Percentiles rank a stretch among this genome's conserved stretches.
phyloP scores from a whole-genome alignment of 1,284 basidiomycete species.

The Chondrostereum purpureum region DNA sequence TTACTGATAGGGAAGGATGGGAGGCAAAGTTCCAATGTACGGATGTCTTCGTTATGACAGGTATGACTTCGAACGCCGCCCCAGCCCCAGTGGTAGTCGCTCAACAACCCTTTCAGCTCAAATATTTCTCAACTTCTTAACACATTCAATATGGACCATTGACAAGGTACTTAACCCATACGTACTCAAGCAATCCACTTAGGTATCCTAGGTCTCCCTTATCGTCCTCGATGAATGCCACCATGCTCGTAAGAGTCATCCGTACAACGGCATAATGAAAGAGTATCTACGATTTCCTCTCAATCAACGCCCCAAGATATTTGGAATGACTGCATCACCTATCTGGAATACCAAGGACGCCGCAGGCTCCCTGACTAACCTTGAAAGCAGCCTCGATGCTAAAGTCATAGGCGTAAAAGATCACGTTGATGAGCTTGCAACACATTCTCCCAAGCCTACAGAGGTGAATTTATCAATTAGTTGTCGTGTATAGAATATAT shows the following conservation, averaged over 20 bases:
- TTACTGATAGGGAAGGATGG: conserved; percentile 65
- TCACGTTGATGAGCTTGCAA: conserved; percentile 55
- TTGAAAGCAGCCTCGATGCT: conserved; percentile 68
- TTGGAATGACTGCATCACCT: conserved; percentile 85
- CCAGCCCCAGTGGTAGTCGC: not conserved
- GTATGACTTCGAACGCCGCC: conserved; percentile 35
- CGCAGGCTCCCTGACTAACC: conserved; percentile 44
- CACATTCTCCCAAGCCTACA: conserved; percentile 54
- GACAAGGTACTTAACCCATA: conserved; percentile 34
- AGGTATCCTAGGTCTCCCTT: conserved; percentile 52
- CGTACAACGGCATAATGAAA: conserved; percentile 75
- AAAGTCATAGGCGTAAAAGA: conserved; percentile 68
- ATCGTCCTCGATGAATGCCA: conserved; percentile 83
- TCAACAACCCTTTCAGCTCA: conserved; percentile 46
- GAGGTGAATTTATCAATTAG: no score
- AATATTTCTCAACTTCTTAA: conserved; percentile 72
- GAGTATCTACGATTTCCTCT: conserved; percentile 57
- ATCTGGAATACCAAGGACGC: conserved; percentile 72
- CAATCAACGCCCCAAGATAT: conserved; percentile 63
- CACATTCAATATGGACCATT: conserved; percentile 73
- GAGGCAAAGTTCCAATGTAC: conserved; percentile 48
- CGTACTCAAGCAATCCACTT: conserved; percentile 1
- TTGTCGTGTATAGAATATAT: not conserved
- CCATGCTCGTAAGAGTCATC: conserved; percentile 72
- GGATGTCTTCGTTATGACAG: conserved; percentile 80